Conservation (phyloP, 2,329 filamentous ascomycete genomes). For the Phaeophleospora eucalypticola region DNA sequence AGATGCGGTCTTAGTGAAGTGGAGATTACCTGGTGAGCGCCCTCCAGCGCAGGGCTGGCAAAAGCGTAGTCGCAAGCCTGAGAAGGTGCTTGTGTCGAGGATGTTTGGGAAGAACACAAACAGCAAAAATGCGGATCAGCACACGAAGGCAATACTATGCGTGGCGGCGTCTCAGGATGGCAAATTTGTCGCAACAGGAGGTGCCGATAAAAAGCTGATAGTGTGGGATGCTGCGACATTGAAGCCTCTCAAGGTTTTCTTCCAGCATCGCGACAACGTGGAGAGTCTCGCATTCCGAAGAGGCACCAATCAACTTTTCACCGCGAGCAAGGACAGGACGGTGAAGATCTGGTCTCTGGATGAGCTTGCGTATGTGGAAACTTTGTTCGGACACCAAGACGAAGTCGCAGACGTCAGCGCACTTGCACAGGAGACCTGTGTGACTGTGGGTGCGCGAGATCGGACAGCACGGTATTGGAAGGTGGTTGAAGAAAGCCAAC, state of each 20-base stretch:
- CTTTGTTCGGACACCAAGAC: slow-evolving; percentile 93
- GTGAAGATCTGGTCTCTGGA: slow-evolving; percentile 94
- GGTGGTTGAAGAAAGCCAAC: slow-evolving; percentile 88
- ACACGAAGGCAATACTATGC: slow-evolving; percentile 73
- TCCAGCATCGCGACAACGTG: slow-evolving; percentile 86
- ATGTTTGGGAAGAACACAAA: slow-evolving; percentile 60
- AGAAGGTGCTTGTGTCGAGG: slow-evolving; percentile 56
- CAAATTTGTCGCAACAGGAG: slow-evolving; percentile 85
- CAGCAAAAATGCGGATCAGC: slow-evolving; percentile 62
- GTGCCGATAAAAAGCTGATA: slow-evolving; percentile 76
- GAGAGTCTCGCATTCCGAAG: slow-evolving; percentile 77
- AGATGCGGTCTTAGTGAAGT: slow-evolving; percentile 81
- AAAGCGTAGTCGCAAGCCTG: slow-evolving; percentile 46
- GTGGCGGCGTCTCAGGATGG: slow-evolving; percentile 87
- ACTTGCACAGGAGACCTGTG: slow-evolving; percentile 78
- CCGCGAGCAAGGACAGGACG: slow-evolving; percentile 82
- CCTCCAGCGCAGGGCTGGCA: slow-evolving; percentile 9
- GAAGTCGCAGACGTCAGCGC: slow-evolving; percentile 79
- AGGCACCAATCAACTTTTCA: slow-evolving; percentile 79
- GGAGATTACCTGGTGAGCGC: slow-evolving; percentile 64
- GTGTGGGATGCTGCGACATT: slow-evolving; percentile 82
- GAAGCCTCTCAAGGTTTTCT: slow-evolving; percentile 75
- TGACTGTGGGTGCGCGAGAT: slow-evolving; percentile 86
- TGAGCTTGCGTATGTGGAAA: slow-evolving; percentile 90
- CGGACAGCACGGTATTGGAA: slow-evolving; percentile 93